Conservation (phyloP, 1,284 basidiomycete genomes). For the Somion occarium region DNA sequence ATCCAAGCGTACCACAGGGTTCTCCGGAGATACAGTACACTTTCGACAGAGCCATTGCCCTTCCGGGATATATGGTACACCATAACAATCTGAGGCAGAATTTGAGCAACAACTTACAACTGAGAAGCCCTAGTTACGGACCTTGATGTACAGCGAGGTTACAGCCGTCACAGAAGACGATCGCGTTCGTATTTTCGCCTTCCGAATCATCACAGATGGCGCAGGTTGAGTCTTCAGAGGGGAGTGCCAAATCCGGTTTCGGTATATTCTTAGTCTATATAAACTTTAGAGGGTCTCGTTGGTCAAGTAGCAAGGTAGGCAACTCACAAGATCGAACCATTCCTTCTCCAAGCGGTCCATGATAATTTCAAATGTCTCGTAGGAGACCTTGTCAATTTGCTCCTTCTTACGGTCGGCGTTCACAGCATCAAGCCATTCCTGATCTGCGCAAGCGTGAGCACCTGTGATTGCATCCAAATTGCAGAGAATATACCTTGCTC, state of each 20-base stretch:
- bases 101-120: not conserved
- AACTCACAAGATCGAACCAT: conserved; percentile 89
- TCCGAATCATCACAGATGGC: conserved; percentile 98
- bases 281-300: conserved; percentile 2
- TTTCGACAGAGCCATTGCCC: conserved; percentile 99
- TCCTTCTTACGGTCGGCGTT: conserved; percentile 83
- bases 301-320: not conserved
- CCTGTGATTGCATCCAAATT: not conserved
- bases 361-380: conserved; percentile 92
- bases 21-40: conserved; percentile 96
- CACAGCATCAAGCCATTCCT: conserved; percentile 89
- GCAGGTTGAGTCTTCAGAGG: conserved; percentile 92
- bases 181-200: conserved; percentile 98
- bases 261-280: conserved; percentile 84
- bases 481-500: conserved; percentile 72
- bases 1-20: conserved; percentile 87
- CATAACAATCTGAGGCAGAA: conserved; percentile 86
- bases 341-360: conserved; percentile 99
- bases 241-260: conserved; percentile 77
- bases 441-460: conserved; percentile 48
- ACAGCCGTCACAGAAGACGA: conserved; percentile 99
- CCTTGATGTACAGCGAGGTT: conserved; percentile 99
- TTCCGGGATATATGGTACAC: conserved; percentile 98
- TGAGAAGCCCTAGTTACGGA: conserved; percentile 34
- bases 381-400: conserved; percentile 69